Evolutionary conservation across 306 rosid genomes (phyloP).

Genomic region (Cicer cuneatum): DNA sequence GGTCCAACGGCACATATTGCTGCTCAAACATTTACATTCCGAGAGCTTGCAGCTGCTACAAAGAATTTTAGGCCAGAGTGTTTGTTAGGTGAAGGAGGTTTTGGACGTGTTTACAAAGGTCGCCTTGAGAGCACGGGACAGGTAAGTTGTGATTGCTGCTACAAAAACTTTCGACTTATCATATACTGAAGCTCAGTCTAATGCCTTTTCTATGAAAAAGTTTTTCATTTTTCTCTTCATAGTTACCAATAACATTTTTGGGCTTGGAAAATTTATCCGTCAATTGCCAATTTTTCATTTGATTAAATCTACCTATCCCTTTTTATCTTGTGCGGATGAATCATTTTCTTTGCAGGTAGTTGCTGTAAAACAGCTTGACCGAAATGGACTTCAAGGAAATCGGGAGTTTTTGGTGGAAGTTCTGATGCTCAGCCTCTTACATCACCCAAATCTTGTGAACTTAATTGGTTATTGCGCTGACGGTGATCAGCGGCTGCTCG

Average conservation of each 20-base stretch:
- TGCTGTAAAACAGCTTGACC: slow-evolving; percentile 98
- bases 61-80: slow-evolving; percentile 86
- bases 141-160: slow-evolving; percentile 57
- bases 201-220: slow-evolving; percentile 27
- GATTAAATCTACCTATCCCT: slow-evolving; percentile 23
- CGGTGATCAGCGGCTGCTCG: slow-evolving; percentile 98
- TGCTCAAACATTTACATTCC: slow-evolving; percentile 95
- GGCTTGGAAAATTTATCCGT: slow-evolving; percentile 19
- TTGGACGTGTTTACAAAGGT: slow-evolving; percentile 95
- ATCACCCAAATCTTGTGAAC: slow-evolving; percentile 95
- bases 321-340: slow-evolving; percentile 34
- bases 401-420: slow-evolving; percentile 98
- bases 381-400: slow-evolving; percentile 98
- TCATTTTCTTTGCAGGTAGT: slow-evolving; percentile 72
- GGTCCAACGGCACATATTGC: slow-evolving; percentile 91
- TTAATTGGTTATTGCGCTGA: slow-evolving; percentile 98
- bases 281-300: slow-evolving; percentile 3
- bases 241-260: slow-evolving; percentile 9
- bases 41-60: slow-evolving; percentile 97
- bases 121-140: slow-evolving; percentile 93
- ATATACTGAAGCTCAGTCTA: background rate
- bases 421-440: slow-evolving; percentile 99
- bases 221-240: slow-evolving; percentile 12
- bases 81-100: slow-evolving; percentile 95
- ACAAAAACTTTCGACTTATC: background rate